Evolutionary conservation across 2,329 filamentous ascomycete genomes (phyloP), one percentile per base, ranked within the genome.

Genomic region (Mollisiaceae sp.): DNA sequence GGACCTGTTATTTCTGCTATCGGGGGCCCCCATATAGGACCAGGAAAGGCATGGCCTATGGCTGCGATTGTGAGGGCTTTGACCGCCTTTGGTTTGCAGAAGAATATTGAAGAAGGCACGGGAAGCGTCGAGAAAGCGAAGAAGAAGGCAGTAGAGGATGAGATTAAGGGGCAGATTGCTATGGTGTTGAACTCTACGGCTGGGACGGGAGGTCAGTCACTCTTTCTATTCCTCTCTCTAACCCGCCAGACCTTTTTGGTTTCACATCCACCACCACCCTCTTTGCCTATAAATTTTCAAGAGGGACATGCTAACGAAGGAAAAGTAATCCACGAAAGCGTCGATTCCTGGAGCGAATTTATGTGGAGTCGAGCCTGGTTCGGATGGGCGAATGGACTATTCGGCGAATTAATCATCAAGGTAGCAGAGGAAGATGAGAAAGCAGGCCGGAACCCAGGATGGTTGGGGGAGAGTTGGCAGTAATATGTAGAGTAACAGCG

Each of bases 341-440:
- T 83, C 18, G 75, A 81, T 64, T 78, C 78, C 2, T 81, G 81
- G 75, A 73, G 78, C 62, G 73, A 76, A 55, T 70, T 69, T 1
- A 70, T 75, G 50, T 84, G 77, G 74, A 79, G 79, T 22, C 71
- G 82, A 22, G 75, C 78, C 12, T 83, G 82, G 82, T 96, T 95
- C 75, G 90, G 92, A 0, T 95, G 92, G 92, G 91, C 92, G 12
- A 57, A 95, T 75, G 92, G 90, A 0, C 86, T 95, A 20, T 94
- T 93, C 78, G 90, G 91, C 15, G 90, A 94, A 79, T 91, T 72
- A 59, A 63, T 72, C n/a, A 59, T 72, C 36, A 72, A 69, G 59
- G 63, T 72, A 27, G 58, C 57, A 4, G 63, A 68, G 38, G 68
- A 69, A 27, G 64, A 66, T 60, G 59, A 69, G 47, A 69, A 69